Conservation (phyloP, 345 rosid species). For the sweet orange (Citrus sinensis) region DVS_A1.0 CM039162.1:16263001-16263500, state of each 20-base stretch:
- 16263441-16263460: conserved; percentile 23
- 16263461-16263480: conserved; percentile 32
- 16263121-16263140: conserved; percentile 41
- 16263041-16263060: conserved; percentile 36
- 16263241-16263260: conserved; percentile 44
- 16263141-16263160: conserved; percentile 34
- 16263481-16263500: conserved; percentile 48
- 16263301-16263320: conserved; percentile 27
- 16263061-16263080: conserved; percentile 40
- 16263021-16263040: conserved; percentile 49
- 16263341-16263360: conserved; percentile 31
- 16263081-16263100: conserved; percentile 55
- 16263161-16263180: conserved; percentile 34
- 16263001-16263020: conserved; percentile 38
- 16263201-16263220: conserved; percentile 32
- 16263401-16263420: conserved; percentile 21
- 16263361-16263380: conserved; percentile 30
- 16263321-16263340: conserved; percentile 22
- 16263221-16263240: conserved; percentile 36
- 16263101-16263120: conserved; percentile 44
- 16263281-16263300: conserved; percentile 30
- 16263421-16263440: conserved; percentile 10
- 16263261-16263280: conserved; percentile 46
- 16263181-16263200: conserved; percentile 36
- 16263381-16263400: conserved; percentile 34